phyloP scores from a whole-genome alignment of 1,284 basidiomycete genomes.

The Pseudomicrostroma phylloplanum region DNA sequence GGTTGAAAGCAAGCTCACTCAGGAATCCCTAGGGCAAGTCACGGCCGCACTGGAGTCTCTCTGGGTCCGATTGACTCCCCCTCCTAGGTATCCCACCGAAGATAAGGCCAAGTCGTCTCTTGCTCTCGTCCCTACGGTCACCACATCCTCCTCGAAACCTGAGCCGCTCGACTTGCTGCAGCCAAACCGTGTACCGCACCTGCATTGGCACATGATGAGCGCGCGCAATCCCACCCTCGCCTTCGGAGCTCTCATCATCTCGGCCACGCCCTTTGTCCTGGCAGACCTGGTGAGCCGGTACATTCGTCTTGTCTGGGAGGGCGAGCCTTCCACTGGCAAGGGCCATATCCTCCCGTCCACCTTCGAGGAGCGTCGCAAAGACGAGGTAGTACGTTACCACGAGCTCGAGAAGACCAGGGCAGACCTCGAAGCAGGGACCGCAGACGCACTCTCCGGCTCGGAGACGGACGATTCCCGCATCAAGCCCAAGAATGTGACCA shows the following conservation, averaged over 20 bases:
- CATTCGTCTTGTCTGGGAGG: not conserved
- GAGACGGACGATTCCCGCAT: not conserved
- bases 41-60: not conserved
- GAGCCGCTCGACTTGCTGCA: not conserved
- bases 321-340: not conserved
- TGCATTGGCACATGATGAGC: not conserved
- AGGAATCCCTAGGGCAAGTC: not conserved
- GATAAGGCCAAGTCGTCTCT: not conserved
- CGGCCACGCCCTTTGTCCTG: slow-evolving; percentile 3
- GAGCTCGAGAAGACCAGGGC: not conserved
- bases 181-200: not conserved
- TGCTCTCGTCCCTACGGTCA: not conserved
- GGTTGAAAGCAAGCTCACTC: not conserved
- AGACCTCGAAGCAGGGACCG: not conserved
- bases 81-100: not conserved
- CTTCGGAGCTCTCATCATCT: not conserved
- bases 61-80: not conserved
- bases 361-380: slow-evolving; percentile 1
- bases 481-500: not conserved
- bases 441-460: not conserved
- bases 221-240: slow-evolving; percentile 5
- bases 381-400: not conserved
- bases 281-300: slow-evolving; percentile 1
- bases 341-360: not conserved
- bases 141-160: not conserved